Evolutionary conservation across 441 rosid species (phyloP).

Genomic region (Populus hybrid): DNA sequence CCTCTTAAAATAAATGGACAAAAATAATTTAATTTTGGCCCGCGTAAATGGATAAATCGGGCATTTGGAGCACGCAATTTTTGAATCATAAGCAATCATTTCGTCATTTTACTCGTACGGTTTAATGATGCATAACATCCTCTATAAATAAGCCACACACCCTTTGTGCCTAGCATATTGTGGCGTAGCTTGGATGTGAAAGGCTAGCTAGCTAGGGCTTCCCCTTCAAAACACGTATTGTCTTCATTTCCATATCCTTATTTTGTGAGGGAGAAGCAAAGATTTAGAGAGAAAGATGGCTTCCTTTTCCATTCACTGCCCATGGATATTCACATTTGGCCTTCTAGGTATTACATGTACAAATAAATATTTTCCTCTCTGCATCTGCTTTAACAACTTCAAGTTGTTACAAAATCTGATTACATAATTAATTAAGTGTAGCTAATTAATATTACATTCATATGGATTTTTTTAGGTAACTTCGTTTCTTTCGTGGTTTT

Average conservation of each 20-base stretch:
- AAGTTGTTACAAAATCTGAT: not conserved
- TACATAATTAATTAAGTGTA: not conserved
- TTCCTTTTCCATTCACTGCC: conserved; percentile 38
- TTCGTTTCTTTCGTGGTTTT: conserved; percentile 64
- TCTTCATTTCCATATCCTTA: not conserved
- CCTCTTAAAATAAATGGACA: too few relatives aligned
- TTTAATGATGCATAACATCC: not conserved
- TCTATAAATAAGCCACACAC: conserved; percentile 15
- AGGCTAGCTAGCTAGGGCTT: conserved; percentile 7
- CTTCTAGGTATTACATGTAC: conserved; percentile 43
- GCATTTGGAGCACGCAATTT: conserved; percentile 14
- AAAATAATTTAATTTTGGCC: too few relatives aligned
- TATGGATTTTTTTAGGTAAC: conserved; percentile 50
- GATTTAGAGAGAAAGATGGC: conserved; percentile 33
- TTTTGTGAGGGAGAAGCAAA: conserved; percentile 3
- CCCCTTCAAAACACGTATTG: not conserved
- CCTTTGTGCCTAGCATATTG: not conserved
- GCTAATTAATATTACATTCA: not conserved
- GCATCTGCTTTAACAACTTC: not conserved
- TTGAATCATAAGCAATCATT: conserved; percentile 2
- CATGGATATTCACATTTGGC: conserved; percentile 52
- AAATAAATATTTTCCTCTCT: not conserved
- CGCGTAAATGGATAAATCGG: too few relatives aligned
- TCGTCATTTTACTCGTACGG: not conserved
- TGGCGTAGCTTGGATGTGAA: not conserved